Evolutionary conservation across 768 basidiomycete genomes (phyloP), one percentile per base, ranked within the genome.

Genomic region (Steccherinum ochraceum): DNA sequence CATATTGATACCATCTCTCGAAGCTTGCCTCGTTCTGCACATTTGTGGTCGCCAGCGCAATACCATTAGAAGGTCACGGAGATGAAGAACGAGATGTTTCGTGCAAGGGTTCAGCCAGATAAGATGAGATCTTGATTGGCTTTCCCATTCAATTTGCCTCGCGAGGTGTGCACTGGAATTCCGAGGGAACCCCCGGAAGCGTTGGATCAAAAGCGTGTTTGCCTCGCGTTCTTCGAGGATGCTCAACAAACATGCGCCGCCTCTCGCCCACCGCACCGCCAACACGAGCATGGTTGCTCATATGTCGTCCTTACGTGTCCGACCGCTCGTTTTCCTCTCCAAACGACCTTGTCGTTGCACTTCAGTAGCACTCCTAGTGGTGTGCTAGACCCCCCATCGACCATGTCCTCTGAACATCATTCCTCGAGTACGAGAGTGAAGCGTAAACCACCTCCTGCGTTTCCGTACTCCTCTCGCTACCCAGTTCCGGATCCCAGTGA

Each of bases 401-500:
- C 35, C 25, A 52, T 46, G 30, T 27, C 44, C 7, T 24, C 23
- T 3, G 18, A 49, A 4, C 40, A 45, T 3, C 35, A 45, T 13
- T 39, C 49, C 44, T n/a, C n/a, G n/a, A n/a, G n/a, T 35, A 45
- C 58, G 20, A 57, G 53, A 30, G 53, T 80, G 57, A 76, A 67
- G 59, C 78, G 84, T 50, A 84, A 84, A 59, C 82, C 79, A 4
- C 69, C 80, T 2, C 83, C 83, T 4, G 61, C 67, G 43, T 69
- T 80, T 50, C 75, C 76, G 46, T 63, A 74, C 57, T 72, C 76
- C 10, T 60, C 72, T 48, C 72, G 79, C 39, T 88, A 86, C 62
- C 86, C 86, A 3, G 65, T 70, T 1, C 83, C 84, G 24, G 86
- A 88, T 65, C 84, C 83, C 19, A 61, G 59, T 16, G 84, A 88